A percentile compares a stretch with the other conserved stretches of the same genome.
phyloP scores from a whole-genome alignment of 2,329 filamentous ascomycete genomes.

The Trichoderma sp. region DNA sequence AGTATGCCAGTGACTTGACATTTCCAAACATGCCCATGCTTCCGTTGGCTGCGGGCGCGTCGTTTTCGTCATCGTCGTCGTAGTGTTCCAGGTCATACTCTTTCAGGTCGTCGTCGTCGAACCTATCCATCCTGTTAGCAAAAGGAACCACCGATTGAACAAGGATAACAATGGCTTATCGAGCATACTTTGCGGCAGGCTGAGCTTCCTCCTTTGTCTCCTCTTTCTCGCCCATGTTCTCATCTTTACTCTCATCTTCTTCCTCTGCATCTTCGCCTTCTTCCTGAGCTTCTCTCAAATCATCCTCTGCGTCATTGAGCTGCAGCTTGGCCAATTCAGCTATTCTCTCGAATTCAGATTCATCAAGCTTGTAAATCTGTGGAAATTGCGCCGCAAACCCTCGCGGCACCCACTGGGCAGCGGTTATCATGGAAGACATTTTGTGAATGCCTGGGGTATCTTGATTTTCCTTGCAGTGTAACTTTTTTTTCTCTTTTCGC shows the following conservation, averaged over 20 bases:
- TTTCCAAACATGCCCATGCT: slow-evolving; percentile 93
- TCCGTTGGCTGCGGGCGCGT: slow-evolving; percentile 51
- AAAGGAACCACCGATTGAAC: not conserved
- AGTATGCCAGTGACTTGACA: slow-evolving; percentile 87
- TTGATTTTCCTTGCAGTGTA: slow-evolving; percentile 20
- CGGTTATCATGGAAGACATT: slow-evolving; percentile 75
- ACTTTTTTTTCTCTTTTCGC: slow-evolving; percentile 2
- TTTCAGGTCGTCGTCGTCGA: slow-evolving; percentile 82
- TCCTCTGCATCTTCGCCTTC: slow-evolving; percentile 24
- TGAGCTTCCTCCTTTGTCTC: slow-evolving; percentile 17
- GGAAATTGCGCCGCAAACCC: slow-evolving; percentile 75
- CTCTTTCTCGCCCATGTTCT: slow-evolving; percentile 26
- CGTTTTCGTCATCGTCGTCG: slow-evolving; percentile 76
- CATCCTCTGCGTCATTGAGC: slow-evolving; percentile 87
- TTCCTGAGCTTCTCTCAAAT: slow-evolving; percentile 68
- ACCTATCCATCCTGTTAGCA: slow-evolving; percentile 36
- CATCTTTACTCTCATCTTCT: slow-evolving; percentile 20
- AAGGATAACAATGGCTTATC: not conserved
- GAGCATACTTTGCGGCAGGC: slow-evolving; percentile 41
- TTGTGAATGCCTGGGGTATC: slow-evolving; percentile 31
- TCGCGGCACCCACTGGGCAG: slow-evolving; percentile 71
- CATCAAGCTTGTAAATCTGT: slow-evolving; percentile 70
- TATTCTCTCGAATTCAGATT: slow-evolving; percentile 72
- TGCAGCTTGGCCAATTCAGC: slow-evolving; percentile 71
- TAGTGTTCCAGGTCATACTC: slow-evolving; percentile 97